A percentile compares a stretch with the other conserved stretches of the same genome.
Conservation (phyloP, 2,329 filamentous ascomycete genomes). For the Penicillium sp. region DNA sequence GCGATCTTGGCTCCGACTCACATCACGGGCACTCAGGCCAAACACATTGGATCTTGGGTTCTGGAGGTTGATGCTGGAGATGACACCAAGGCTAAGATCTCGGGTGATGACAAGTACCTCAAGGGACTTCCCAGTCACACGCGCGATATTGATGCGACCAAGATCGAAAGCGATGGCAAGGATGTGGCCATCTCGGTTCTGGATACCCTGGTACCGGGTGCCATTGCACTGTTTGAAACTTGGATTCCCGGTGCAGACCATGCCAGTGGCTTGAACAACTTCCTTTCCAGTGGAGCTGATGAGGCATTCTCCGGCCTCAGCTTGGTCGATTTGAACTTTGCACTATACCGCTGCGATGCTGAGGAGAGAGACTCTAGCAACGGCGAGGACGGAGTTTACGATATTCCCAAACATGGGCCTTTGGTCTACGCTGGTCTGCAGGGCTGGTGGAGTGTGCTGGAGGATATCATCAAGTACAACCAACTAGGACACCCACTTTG, state of each 20-base stretch:
- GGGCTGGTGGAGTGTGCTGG: slow-evolving; percentile 95
- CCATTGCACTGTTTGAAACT: slow-evolving; percentile 93
- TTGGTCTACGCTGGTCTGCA: slow-evolving; percentile 96
- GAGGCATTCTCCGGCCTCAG: slow-evolving; percentile 76
- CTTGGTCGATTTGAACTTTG: slow-evolving; percentile 85
- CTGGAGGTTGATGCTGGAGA: slow-evolving; percentile 83
- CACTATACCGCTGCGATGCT: slow-evolving; percentile 88
- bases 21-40: slow-evolving; percentile 82
- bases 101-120: slow-evolving; percentile 73
- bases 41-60: slow-evolving; percentile 87
- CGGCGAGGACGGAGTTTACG: slow-evolving; percentile 85
- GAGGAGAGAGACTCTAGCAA: slow-evolving; percentile 82
- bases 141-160: slow-evolving; percentile 73
- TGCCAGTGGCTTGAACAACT: slow-evolving; percentile 80
- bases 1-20: slow-evolving; percentile 79
- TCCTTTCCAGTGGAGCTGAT: slow-evolving; percentile 80
- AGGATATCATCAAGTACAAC: slow-evolving; percentile 84
- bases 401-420: slow-evolving; percentile 80
- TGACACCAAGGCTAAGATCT: slow-evolving; percentile 68
- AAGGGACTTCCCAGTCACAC: slow-evolving; percentile 85
- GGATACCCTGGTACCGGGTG: slow-evolving; percentile 87
- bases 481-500: slow-evolving; percentile 92
- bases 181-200: slow-evolving; percentile 81
- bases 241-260: slow-evolving; percentile 91
- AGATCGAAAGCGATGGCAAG: slow-evolving; percentile 72